Conservation (phyloP, 768 basidiomycete species). For the Hydnomerulius pinastri region DNA sequence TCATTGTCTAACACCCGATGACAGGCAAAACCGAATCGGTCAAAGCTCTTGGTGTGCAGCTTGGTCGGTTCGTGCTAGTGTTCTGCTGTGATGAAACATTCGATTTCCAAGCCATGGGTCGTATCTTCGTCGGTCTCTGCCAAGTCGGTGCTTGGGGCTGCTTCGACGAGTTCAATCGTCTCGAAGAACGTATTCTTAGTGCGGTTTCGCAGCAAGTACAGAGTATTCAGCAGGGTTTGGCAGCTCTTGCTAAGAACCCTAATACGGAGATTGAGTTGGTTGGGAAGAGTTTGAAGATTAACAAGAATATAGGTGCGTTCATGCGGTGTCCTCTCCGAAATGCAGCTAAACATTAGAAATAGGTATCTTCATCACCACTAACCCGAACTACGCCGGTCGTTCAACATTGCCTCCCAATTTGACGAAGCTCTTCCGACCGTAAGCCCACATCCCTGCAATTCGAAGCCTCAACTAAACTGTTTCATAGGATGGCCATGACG, state of each 20-base stretch:
- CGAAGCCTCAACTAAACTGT: slow-evolving; percentile 9
- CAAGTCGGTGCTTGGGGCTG: slow-evolving; percentile 99
- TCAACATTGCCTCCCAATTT: slow-evolving; percentile 86
- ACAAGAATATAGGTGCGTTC: slow-evolving; percentile 81
- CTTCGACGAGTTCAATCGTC: slow-evolving; percentile 96
- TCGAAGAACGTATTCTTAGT: slow-evolving; percentile 96
- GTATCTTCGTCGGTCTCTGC: slow-evolving; percentile 97
- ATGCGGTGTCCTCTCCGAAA: not conserved
- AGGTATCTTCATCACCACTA: slow-evolving; percentile 99
- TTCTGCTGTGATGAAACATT: slow-evolving; percentile 99
- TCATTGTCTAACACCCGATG: slow-evolving; percentile 5
- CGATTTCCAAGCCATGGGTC: slow-evolving; percentile 99
- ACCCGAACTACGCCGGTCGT: slow-evolving; percentile 98
- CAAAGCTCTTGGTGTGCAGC: slow-evolving; percentile 95
- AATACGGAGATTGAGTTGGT: slow-evolving; percentile 93
- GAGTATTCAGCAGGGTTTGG: slow-evolving; percentile 94
- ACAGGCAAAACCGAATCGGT: slow-evolving; percentile 98
- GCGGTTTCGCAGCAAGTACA: slow-evolving; percentile 99
- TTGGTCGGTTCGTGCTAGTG: slow-evolving; percentile 99
- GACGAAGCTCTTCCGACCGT: slow-evolving; percentile 94
- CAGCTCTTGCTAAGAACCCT: slow-evolving; percentile 78
- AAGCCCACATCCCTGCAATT: slow-evolving; percentile 31
- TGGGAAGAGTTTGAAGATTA: slow-evolving; percentile 91
- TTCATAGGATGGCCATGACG: slow-evolving; percentile 94
- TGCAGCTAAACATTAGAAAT: slow-evolving; percentile 12